Evolutionary conservation across 2,329 filamentous ascomycete genomes (phyloP).

Genomic region (Pyrenochaeta sp.): DNA sequence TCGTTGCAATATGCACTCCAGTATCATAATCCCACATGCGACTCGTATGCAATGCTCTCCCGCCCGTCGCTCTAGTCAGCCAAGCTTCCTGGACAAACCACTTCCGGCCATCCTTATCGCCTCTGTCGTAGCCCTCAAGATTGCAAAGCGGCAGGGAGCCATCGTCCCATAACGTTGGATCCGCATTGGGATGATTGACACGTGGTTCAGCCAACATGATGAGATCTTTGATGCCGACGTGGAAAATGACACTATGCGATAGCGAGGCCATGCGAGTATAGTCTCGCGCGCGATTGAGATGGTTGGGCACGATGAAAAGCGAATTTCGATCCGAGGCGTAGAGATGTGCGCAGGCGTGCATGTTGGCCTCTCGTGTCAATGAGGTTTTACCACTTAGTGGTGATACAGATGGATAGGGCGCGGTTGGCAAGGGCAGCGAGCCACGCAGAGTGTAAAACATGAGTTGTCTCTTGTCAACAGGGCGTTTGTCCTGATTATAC

Average conservation of each 20-base stretch:
- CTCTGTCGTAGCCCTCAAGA: slow-evolving; percentile 14
- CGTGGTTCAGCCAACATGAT: slow-evolving; percentile 34
- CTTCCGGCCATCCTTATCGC: slow-evolving; percentile 36
- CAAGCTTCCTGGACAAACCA: slow-evolving; percentile 46
- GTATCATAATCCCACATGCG: slow-evolving; percentile 41
- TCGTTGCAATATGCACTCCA: slow-evolving; percentile 43
- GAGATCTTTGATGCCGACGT: slow-evolving; percentile 38
- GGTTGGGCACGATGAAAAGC: slow-evolving; percentile 61
- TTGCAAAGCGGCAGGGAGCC: slow-evolving; percentile 32
- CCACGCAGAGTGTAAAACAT: slow-evolving; percentile 45
- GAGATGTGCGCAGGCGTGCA: slow-evolving; percentile 66
- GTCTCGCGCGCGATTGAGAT: slow-evolving; percentile 38
- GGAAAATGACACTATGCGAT: slow-evolving; percentile 45
- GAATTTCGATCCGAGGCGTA: slow-evolving; percentile 66
- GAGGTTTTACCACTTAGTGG: background rate
- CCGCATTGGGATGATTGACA: slow-evolving; percentile 29
- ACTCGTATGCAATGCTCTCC: slow-evolving; percentile 37
- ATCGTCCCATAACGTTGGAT: slow-evolving; percentile 34
- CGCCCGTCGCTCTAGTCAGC: slow-evolving; percentile 32
- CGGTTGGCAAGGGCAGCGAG: slow-evolving; percentile 40
- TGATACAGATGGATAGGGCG: slow-evolving; percentile 26
- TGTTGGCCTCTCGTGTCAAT: slow-evolving; percentile 52
- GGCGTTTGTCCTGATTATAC: slow-evolving; percentile 53
- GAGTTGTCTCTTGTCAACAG: slow-evolving; percentile 48
- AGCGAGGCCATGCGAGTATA: slow-evolving; percentile 43